phyloP scores from a whole-genome alignment of 2,329 filamentous ascomycete species.

The Aspergillus sojae region DNA sequence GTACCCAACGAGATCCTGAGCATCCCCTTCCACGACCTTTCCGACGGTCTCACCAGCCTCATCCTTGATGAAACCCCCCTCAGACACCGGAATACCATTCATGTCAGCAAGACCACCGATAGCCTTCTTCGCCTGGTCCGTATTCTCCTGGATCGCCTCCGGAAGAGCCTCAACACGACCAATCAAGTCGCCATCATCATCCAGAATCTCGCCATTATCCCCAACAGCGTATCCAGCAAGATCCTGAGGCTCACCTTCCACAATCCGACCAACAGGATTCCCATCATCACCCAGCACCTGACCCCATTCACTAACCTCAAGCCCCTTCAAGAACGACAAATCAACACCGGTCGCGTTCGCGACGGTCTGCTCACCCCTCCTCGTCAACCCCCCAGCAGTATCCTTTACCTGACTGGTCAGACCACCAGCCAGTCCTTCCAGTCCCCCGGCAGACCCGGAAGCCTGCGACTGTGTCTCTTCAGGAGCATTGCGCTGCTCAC shows the following conservation, averaged over 20 bases:
- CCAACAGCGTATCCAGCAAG: constrained; percentile 45
- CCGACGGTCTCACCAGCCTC: constrained; percentile 42
- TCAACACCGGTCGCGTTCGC: constrained; percentile 19
- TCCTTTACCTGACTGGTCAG: constrained; percentile 22
- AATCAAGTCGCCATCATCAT: constrained; percentile 38
- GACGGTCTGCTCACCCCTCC: constrained; percentile 24
- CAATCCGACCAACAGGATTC: constrained; percentile 39
- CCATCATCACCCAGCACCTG: constrained; percentile 41
- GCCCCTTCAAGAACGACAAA: constrained; percentile 42
- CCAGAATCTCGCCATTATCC: constrained; percentile 38
- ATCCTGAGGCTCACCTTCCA: constrained; percentile 45
- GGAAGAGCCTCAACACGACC: constrained; percentile 39
- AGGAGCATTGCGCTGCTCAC: constrained; percentile 28
- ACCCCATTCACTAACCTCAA: constrained; percentile 41
- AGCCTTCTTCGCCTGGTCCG: constrained; percentile 29
- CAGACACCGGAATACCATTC: constrained; percentile 49
- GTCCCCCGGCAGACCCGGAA: constrained; percentile 30
- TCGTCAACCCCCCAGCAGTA: constrained; percentile 14
- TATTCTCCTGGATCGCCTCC: constrained; percentile 27
- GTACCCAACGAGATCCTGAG: constrained; percentile 43
- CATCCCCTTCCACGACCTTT: constrained; percentile 44
- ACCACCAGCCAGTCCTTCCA: constrained; percentile 23
- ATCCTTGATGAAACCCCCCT: constrained; percentile 58
- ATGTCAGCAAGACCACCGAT: constrained; percentile 39
- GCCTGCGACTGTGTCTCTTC: constrained; percentile 30